Conservation (phyloP, 208 protist genomes). For the Trichomonas gallinae region DNA sequence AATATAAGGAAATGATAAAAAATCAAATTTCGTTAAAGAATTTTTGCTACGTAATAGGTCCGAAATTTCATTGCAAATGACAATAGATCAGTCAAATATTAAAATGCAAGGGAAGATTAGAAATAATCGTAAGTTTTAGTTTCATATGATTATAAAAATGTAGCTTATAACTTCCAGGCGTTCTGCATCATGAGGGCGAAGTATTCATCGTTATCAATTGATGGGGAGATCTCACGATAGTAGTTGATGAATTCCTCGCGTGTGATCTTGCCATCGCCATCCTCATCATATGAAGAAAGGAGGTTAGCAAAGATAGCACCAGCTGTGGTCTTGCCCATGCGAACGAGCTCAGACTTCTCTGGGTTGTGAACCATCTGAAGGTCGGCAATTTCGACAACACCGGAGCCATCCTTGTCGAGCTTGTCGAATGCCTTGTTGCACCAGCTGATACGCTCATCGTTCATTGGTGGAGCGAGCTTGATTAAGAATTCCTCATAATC, state of each 20-base stretch:
- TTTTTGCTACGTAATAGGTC: too few species aligned
- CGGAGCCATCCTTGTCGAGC: neutral
- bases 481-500: neutral
- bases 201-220: neutral
- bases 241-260: neutral
- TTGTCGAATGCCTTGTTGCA: neutral
- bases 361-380: neutral
- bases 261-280: neutral
- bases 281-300: neutral
- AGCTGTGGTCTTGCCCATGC: neutral
- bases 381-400: neutral
- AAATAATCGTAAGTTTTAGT: too few species aligned
- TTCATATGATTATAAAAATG: too few species aligned
- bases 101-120: too few species aligned
- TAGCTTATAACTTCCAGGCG: neutral
- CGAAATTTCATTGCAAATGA: too few species aligned
- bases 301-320: neutral
- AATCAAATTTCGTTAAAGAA: too few species aligned
- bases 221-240: neutral
- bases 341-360: neutral
- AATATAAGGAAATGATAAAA: too few species aligned
- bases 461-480: neutral
- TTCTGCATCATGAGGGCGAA: neutral
- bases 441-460: neutral
- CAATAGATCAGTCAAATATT: too few species aligned